Base-by-base conservation (phyloP, 148 eudicot species). In the Pouteria glomerata region DNA sequence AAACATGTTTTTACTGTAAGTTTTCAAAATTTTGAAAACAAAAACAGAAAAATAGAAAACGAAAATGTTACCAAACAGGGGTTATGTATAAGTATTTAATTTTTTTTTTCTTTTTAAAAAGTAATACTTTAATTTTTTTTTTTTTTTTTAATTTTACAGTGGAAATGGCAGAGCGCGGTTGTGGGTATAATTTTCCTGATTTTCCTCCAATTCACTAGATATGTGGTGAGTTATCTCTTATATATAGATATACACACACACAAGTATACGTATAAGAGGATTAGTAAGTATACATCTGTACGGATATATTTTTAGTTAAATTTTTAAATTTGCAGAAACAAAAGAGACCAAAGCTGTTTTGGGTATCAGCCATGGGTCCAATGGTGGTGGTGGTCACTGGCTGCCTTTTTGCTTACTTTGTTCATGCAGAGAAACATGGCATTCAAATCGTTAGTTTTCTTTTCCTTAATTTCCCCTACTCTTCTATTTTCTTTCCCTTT, bases 291-390 rank as follows among this genome's bases (percentile, higher is more conserved):
- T 2, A 52, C 60, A 24, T 16, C 23, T 52, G 11, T 23, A 26
- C 11, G 4, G 3, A 33, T 12, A 3, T 11, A 4, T 24, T 0
- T 45, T 33, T 1, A 14, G 7, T 21, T 39, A 24, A 42, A 3
- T 8, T 29, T 37, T 39, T 8, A 11, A 24, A 55, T 24, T 63
- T 61, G 79, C 97, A 95, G 99, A 91, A 83, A 68, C 72, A 74
- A 12, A 91, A 77, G 82, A 89, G 68, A 52, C 92, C 99, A 18
- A 80, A 85, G 57, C 64, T 89, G 59, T 89, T 91, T 47, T 88
- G 90, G 88, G 84, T 95, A 48, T 83, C 97, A 34, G 99, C 99
- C 1, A 83, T 92, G 73, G 90, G 89, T 63, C 98, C 98, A 30
- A 81, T 90, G 16, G 78, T 76, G 63, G 80, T 81, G 27, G 94